Conservation (phyloP, 805 yeast genomes). For the Nakazawaea anatomiae region DNA sequence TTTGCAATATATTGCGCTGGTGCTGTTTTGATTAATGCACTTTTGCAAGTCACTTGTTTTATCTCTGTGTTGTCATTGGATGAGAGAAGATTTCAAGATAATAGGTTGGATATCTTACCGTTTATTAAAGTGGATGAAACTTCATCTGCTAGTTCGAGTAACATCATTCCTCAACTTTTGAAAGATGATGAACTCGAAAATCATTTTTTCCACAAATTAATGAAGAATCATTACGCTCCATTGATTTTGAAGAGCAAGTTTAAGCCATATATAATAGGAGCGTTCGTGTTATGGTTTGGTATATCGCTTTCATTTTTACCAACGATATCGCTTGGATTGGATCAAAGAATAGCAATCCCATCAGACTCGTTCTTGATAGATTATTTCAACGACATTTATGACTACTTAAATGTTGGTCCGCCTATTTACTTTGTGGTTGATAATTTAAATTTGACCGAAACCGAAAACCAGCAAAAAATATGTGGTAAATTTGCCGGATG, state of each 20-base stretch:
- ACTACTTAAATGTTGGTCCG: slow-evolving; percentile 80
- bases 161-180: slow-evolving; percentile 14
- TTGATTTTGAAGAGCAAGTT: slow-evolving; percentile 42
- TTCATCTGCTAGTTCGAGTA: slow-evolving; percentile 4
- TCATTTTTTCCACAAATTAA: slow-evolving; percentile 29
- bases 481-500: slow-evolving; percentile 91
- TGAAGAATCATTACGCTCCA: slow-evolving; percentile 53
- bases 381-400: slow-evolving; percentile 73
- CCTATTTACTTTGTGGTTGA: slow-evolving; percentile 85
- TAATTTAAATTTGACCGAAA: slow-evolving; percentile 54
- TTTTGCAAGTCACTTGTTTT: slow-evolving; percentile 78
- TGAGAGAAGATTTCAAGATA: slow-evolving; percentile 52
- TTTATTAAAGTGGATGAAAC: slow-evolving; percentile 31
- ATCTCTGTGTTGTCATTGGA: slow-evolving; percentile 66
- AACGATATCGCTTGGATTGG: slow-evolving; percentile 68
- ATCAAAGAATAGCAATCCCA: slow-evolving; percentile 87
- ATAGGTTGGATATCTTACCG: slow-evolving; percentile 57
- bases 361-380: slow-evolving; percentile 72
- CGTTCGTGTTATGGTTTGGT: slow-evolving; percentile 61
- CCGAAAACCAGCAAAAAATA: slow-evolving; percentile 60
- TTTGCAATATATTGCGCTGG: slow-evolving; percentile 90
- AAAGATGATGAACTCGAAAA: slow-evolving; percentile 18
- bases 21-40: slow-evolving; percentile 71
- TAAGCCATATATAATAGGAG: slow-evolving; percentile 40
- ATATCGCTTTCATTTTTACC: slow-evolving; percentile 69